Percentiles rank a stretch among this genome's conserved stretches.
Conservation (phyloP, 1,139 yeast species). For the Insectozyma bohioensis region DNA sequence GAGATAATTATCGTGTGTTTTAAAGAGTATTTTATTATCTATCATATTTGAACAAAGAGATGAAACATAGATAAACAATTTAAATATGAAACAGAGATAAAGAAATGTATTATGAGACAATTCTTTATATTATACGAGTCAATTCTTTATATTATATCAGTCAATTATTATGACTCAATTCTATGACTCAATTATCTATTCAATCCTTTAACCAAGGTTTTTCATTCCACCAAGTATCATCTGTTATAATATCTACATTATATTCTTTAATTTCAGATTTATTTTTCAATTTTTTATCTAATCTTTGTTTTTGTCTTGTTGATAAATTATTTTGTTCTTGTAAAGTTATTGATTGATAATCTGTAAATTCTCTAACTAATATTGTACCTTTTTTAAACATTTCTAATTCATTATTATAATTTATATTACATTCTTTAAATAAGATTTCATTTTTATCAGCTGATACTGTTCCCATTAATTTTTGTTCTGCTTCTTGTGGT, state of each 20-base stretch:
- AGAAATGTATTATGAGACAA: no score
- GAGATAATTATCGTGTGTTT: no score
- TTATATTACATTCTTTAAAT: constrained; percentile 73
- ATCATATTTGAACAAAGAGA: no score
- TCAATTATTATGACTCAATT: no score
- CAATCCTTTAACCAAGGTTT: constrained; percentile 36
- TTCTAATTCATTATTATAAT: constrained; percentile 88
- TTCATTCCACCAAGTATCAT: constrained; percentile 52
- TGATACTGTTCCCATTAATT: constrained; percentile 70
- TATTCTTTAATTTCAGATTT: constrained; percentile 46
- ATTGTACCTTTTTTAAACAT: constrained; percentile 86
- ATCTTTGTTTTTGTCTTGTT: constrained; percentile 51
- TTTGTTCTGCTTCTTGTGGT: constrained; percentile 76
- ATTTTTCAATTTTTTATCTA: constrained; percentile 40
- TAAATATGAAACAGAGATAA: no score
- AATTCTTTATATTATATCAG: no score
- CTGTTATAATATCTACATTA: constrained; percentile 61
- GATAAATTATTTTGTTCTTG: constrained; percentile 20
- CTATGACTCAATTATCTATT: no score
- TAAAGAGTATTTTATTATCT: no score
- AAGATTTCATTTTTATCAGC: constrained; percentile 86
- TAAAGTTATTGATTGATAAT: constrained; percentile 15
- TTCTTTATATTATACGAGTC: no score
- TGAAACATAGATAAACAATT: no score
- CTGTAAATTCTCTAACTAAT: constrained; percentile 52